A percentile compares a stretch with the other conserved stretches of the same genome.
phyloP scores from a whole-genome alignment of 331 rosid species.

The Rhamnella rubrinervis region DNA sequence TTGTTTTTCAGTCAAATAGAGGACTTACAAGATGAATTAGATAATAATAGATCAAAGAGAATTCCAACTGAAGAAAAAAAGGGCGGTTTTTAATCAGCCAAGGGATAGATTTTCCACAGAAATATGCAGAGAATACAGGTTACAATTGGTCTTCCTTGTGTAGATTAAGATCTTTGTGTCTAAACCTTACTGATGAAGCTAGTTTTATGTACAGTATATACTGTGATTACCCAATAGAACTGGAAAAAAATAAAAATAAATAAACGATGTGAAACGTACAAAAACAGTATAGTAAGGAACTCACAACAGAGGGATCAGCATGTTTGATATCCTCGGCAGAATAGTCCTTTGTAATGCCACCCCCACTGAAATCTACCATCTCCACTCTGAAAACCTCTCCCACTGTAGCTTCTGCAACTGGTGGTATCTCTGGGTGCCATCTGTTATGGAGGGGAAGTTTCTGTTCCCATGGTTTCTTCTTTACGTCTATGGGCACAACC shows the following conservation, averaged over 20 bases:
- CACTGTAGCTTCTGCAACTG: constrained; percentile 48
- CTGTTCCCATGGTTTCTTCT: constrained; percentile 65
- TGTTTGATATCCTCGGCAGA: constrained; percentile 64
- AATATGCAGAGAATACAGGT: background rate
- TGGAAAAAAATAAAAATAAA: background rate
- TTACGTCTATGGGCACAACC: constrained; percentile 44
- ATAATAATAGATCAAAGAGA: background rate
- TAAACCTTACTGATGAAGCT: background rate
- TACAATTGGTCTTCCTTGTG: background rate
- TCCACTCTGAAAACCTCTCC: constrained; percentile 62
- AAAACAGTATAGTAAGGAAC: constrained; percentile 13
- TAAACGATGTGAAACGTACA: background rate
- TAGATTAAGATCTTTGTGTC: background rate
- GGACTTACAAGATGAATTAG: too few relatives aligned
- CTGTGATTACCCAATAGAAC: background rate
- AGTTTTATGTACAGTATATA: too few relatives aligned
- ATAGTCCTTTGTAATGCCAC: constrained; percentile 49
- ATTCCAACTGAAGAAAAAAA: background rate
- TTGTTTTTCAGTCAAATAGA: too few relatives aligned
- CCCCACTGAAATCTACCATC: constrained; percentile 77
- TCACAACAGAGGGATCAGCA: constrained; percentile 52
- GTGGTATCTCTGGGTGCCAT: constrained; percentile 74
- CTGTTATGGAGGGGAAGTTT: constrained; percentile 67
- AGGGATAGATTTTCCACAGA: background rate
- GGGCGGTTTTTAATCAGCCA: background rate